These are phyloP conservation scores for Pythium dissimile DNA, from an alignment of 352 stramenopile genomes.

Conservation along the genomic window DNA sequence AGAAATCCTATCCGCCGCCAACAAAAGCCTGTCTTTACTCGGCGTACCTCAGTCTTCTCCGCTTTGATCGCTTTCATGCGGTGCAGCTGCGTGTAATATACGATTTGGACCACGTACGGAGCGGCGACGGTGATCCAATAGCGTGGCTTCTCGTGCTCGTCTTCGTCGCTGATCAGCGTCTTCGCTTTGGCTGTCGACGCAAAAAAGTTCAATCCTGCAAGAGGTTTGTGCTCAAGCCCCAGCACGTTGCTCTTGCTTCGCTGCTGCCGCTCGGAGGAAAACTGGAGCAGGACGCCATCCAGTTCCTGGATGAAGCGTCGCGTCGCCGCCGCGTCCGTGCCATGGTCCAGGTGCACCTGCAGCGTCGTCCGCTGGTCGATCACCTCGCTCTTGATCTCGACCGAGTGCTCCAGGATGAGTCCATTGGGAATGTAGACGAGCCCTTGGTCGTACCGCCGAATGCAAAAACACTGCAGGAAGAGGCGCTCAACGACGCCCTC, in stretches of 20 bases:
- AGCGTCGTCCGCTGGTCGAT: slow-evolving; percentile 54
- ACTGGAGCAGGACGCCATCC: slow-evolving; percentile 40
- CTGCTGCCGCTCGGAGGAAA: slow-evolving; percentile 15
- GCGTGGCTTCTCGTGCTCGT: slow-evolving; percentile 29
- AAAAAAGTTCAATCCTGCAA: slow-evolving; percentile 41
- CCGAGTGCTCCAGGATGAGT: slow-evolving; percentile 66
- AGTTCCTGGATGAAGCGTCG: slow-evolving; percentile 74
- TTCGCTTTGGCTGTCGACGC: slow-evolving; percentile 38
- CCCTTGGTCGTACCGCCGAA: slow-evolving; percentile 80
- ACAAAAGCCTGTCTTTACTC: background rate
- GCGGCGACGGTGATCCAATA: slow-evolving; percentile 77
- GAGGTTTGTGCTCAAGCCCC: slow-evolving; percentile 39
- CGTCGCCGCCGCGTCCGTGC: slow-evolving; percentile 40
- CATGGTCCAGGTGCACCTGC: slow-evolving; percentile 53
- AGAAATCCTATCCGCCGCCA: background rate
- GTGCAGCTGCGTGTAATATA: slow-evolving; percentile 72
- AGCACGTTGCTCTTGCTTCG: slow-evolving; percentile 37
- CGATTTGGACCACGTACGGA: slow-evolving; percentile 64
- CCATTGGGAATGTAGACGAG: slow-evolving; percentile 81
- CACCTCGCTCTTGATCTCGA: slow-evolving; percentile 69
- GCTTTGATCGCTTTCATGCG: slow-evolving; percentile 55
- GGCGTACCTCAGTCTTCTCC: slow-evolving; percentile 62
- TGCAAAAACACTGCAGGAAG: slow-evolving; percentile 76
- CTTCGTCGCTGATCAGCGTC: slow-evolving; percentile 25
- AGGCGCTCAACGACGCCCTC: slow-evolving; percentile 80